Evolutionary conservation across 2,329 filamentous ascomycete genomes (phyloP), one percentile per base, ranked within the genome.

Genomic region (Clonostachys byssicola): DNA sequence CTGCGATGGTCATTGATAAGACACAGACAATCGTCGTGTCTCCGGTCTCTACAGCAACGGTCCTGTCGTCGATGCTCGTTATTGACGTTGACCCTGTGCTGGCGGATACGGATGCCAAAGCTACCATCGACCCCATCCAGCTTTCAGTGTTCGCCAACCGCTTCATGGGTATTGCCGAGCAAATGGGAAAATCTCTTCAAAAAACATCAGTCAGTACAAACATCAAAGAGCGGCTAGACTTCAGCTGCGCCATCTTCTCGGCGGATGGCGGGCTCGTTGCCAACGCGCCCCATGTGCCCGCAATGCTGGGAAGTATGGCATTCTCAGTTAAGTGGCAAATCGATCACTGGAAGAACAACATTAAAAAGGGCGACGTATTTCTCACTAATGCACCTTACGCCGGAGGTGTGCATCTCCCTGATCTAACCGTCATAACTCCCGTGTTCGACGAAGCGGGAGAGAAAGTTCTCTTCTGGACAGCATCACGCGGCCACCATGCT

Each of bases 151-250:
- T 80, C 47, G 74, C 72, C 0, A 75, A 80, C 52, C 66, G 77
- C 0, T 80, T 81, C 62, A 80, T 81, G 77, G 72, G 73, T 4
- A 78, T 81, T 18, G 77, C 77, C 1, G 77, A 81, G 50, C 77
- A 81, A 50, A 80, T 80, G 77, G 77, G 77, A 34, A 72, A 72
- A 5, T 78, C 77, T 0, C 61, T 81, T n/a, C 76, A 80, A 44
- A 75, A 77, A 53, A 81, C 77, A 0, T 72, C 10, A 56, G 82
- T 89, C 36, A 78, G 73, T 1, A 76, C 72, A 12, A 72, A 68
- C 43, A 71, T 72, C 50, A 70, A 67, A 47, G 68, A 72, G 47
- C 60, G 69, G 5, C 57, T 71, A 1, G 68, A 72, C 56, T 72
- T 69, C 47, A 69, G 65, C 0, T 72, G 69, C 34, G 68, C 69